Evolutionary conservation across 495 filamentous ascomycete genomes (phyloP), one percentile per base, ranked within the genome.

Genomic region (Tetracladium marchalianum): DNA sequence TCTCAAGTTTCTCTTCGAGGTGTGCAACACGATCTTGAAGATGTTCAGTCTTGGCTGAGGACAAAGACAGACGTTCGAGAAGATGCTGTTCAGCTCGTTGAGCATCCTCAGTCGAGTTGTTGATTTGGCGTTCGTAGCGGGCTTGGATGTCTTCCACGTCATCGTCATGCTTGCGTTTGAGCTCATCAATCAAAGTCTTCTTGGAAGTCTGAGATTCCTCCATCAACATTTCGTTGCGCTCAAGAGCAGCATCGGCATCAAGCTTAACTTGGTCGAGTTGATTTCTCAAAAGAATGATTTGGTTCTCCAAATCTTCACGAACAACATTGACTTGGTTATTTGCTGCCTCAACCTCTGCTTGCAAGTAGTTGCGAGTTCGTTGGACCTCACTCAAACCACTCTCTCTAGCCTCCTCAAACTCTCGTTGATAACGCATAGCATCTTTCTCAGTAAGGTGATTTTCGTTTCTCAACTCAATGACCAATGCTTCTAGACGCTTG

Each of bases 1-100:
- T 81, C 59, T 93, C 80, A 31, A 98, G 73, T 60, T 85, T 87
- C 63, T 95, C 86, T 62, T 95, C 86, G 1, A 97, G 76, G 51
- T 89, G 83, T 3, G 71, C 60, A 17, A 94, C 75, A 50, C 82
- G 84, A 46, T 95, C 90, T 55, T 88, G 80, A 11, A 89, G 74
- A 60, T 90, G 81, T 49, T 81, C 74, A 2, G 78, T 71, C 71
- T 90, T 92, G 22, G 87, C 81, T 24, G 88, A 77, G 0, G 87
- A 81, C 16, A 96, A 69, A 43, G 71, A 76, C 34, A 95, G 72
- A 1, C 80, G 78, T 45, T 95, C 82, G 41, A 73, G 63, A 27
- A 84, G 70, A 53, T 82, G 76, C 39, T 73, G 68, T 56, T 89
- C 84, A 9, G 72, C 68, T 1, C 82, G 77, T 44, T 84, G 76